A percentile compares a stretch with the other conserved stretches of the same genome.
These are phyloP conservation scores for Coemansia sp. DNA, from an alignment of 192 early-diverging fungal genomes.

Conservation along the genomic window DNA sequence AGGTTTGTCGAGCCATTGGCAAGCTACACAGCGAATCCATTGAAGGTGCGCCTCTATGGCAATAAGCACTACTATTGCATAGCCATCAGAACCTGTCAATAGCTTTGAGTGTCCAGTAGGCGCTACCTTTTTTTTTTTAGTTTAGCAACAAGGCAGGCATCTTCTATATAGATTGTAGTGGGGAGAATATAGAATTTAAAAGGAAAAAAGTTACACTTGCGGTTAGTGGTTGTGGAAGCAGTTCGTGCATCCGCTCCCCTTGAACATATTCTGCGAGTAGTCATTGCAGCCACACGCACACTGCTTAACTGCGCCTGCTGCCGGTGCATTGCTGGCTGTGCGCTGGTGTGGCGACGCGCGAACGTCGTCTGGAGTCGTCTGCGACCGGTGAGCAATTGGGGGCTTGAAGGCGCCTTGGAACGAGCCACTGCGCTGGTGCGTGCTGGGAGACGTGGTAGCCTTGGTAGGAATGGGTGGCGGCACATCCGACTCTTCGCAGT, in stretches of 20 bases:
- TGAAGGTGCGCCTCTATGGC: background rate
- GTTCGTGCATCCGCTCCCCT: conserved; percentile 71
- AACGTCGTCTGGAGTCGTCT: conserved; percentile 30
- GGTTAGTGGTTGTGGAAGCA: conserved; percentile 74
- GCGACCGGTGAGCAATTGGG: conserved; percentile 29
- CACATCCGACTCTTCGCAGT: conserved; percentile 43
- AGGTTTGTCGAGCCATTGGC: background rate
- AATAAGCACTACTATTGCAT: background rate
- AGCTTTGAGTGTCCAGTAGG: background rate
- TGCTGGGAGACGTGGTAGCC: conserved; percentile 8
- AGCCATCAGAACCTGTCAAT: background rate
- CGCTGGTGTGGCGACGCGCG: conserved; percentile 12
- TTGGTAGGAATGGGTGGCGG: conserved; percentile 20
- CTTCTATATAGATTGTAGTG: background rate
- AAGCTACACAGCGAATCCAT: background rate
- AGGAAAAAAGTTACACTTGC: background rate
- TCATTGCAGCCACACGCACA: conserved; percentile 72
- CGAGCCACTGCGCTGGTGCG: conserved; percentile 22
- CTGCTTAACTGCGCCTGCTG: conserved; percentile 49
- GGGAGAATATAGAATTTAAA: background rate
- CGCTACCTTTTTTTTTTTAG: too few species aligned
- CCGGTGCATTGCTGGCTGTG: conserved; percentile 22
- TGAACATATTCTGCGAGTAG: conserved; percentile 73
- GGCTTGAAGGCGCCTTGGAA: conserved; percentile 37
- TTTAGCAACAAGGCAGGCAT: background rate